phyloP scores from a whole-genome alignment of 148 eudicot species.

The Fallopia convolvulus region DNA sequence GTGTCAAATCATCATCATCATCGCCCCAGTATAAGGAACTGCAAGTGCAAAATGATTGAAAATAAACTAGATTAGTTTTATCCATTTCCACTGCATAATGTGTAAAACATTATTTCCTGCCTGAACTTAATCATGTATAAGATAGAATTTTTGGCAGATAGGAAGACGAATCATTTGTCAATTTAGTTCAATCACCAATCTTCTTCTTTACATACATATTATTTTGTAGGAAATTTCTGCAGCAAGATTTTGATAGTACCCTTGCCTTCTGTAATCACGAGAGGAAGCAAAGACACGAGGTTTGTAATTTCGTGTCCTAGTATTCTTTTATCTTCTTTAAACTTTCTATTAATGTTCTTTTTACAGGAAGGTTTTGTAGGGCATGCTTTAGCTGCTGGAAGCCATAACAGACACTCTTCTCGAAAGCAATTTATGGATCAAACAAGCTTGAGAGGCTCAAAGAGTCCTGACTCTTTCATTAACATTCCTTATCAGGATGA shows the following conservation, averaged over 20 bases:
- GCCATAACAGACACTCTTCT: constrained; percentile 52
- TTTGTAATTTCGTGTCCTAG: constrained; percentile 16
- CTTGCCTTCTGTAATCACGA: constrained; percentile 85
- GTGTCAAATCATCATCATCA: background rate
- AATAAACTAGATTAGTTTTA: background rate
- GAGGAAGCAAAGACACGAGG: constrained; percentile 90
- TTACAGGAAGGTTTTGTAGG: constrained; percentile 54
- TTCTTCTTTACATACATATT: background rate
- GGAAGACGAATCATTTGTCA: background rate
- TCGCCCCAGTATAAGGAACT: background rate
- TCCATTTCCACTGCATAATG: background rate
- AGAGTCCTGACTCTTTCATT: constrained; percentile 51
- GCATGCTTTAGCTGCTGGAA: constrained; percentile 42
- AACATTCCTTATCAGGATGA: constrained; percentile 44
- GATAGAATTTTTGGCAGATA: background rate
- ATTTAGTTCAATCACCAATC: background rate
- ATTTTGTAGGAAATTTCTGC: constrained; percentile 61
- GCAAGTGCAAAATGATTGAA: background rate
- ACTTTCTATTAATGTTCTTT: background rate
- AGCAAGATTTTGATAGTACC: constrained; percentile 86
- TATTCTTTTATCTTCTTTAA: background rate
- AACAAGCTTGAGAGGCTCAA: constrained; percentile 50
- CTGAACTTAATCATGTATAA: background rate
- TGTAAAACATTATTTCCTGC: background rate
- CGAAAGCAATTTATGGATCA: constrained; percentile 59